Conservation (phyloP, 108 stramenopile species). For the Nannochloropsis salina region DNA sequence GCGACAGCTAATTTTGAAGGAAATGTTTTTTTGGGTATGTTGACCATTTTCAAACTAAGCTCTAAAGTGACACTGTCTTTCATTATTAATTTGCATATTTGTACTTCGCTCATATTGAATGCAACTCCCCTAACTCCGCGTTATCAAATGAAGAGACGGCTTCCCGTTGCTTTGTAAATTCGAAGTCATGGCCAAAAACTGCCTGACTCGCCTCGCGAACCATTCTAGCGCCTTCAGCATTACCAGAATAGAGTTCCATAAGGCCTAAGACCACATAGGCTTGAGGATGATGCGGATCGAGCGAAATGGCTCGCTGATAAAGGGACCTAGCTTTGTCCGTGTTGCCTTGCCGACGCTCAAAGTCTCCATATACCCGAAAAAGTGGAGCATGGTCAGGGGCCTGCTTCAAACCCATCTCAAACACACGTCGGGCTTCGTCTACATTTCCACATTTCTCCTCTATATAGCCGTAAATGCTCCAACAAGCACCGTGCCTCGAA, state of each 20-base stretch:
- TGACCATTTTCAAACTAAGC: too few species aligned
- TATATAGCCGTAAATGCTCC: slow-evolving; percentile 38
- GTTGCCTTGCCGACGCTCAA: slow-evolving; percentile 31
- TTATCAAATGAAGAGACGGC: neutral
- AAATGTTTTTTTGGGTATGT: too few species aligned
- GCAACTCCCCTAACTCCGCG: neutral
- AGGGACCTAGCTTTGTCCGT: slow-evolving; percentile 23
- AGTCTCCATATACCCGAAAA: slow-evolving; percentile 31
- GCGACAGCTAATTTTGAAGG: too few species aligned
- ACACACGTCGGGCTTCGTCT: slow-evolving; percentile 32
- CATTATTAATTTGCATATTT: neutral
- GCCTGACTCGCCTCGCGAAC: neutral
- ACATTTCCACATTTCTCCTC: slow-evolving; percentile 34
- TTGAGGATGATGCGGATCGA: slow-evolving; percentile 5
- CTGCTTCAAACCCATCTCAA: slow-evolving; percentile 29
- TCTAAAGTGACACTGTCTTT: neutral
- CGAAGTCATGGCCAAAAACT: neutral
- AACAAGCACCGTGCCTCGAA: slow-evolving; percentile 41
- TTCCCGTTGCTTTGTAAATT: neutral
- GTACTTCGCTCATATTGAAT: neutral
- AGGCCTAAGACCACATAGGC: neutral
- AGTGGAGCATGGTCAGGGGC: slow-evolving; percentile 34
- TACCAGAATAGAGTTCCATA: neutral
- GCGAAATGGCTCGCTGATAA: slow-evolving; percentile 30
- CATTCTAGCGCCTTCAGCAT: neutral